Base-by-base conservation (phyloP, 768 basidiomycete genomes). In the Botryobasidium botryosum region DNA sequence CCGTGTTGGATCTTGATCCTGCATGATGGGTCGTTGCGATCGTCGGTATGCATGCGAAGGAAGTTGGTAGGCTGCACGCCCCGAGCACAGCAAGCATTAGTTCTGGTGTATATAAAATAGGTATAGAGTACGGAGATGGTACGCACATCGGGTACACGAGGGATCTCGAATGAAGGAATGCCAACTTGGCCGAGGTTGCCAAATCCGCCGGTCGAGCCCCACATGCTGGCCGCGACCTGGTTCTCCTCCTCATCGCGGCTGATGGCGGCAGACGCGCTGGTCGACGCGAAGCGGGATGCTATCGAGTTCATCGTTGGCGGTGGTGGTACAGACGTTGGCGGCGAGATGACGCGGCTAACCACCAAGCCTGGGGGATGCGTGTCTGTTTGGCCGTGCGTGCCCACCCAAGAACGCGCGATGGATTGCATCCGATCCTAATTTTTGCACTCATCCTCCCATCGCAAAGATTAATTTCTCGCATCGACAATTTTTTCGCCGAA, bases 1-100 rank as follows among this genome's bases (percentile, higher is more conserved):
- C 94, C 94, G 59, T 99, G 94, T 59, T 88, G 81, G 53, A 99
- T 91, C 69, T 97, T 97, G 64, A 99, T 97, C 62, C 74, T 78
- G 68, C 90, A 94, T 47, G 71, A 75, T 33, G 88, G 84, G 68
- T 96, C 87, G 47, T 88, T 87, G 51, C 77, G 80, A 66, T 94
- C 90, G 60, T 96, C 90, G 35, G 92, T 96, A 65, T 96, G 90
- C 45, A 91, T 64, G 55, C 81, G 73, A 55, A 99, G 68, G 65
- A 99, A 99, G 4, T 83, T 68, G 39, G 83, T 70, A 6, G 92
- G 92, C 92, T 97, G 61, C 2, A 50, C 37, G 27, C 21, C 7
- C 29, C 24, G 20, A 17, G 39, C 25, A 2, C 10, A 18, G 13
- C 41, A 20, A 27, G 26, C 27, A 27, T 17, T 25, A 12, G 35